Percentiles rank a stretch among this genome's conserved stretches.
phyloP scores from a whole-genome alignment of 768 basidiomycete species.

The Russula ochroleuca region DNA sequence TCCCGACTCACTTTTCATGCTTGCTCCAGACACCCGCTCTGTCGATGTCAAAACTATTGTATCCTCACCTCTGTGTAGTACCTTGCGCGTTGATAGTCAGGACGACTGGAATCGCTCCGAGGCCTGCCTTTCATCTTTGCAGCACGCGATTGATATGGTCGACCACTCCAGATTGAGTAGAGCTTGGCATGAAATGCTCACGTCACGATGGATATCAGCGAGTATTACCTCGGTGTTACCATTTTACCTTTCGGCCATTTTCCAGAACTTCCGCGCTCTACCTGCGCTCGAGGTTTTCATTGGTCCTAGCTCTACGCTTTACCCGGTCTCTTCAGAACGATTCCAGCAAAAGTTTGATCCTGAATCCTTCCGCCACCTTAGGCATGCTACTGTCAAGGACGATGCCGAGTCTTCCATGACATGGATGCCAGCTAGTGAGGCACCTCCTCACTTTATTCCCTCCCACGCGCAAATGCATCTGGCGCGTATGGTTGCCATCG shows the following conservation, averaged over 20 bases:
- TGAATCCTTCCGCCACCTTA: slow-evolving; percentile 24
- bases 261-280: slow-evolving; percentile 22
- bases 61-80: neutral
- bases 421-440: slow-evolving; percentile 18
- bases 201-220: slow-evolving; percentile 22
- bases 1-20: neutral
- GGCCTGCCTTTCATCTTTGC: neutral
- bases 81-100: neutral
- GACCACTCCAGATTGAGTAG: slow-evolving; percentile 25
- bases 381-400: slow-evolving; percentile 20
- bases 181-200: slow-evolving; percentile 28
- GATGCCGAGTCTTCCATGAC: slow-evolving; percentile 11
- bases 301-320: neutral
- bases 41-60: neutral
- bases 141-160: slow-evolving; percentile 10
- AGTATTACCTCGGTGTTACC: slow-evolving; percentile 24
- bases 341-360: slow-evolving; percentile 21
- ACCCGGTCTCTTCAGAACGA: neutral
- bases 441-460: slow-evolving; percentile 35
- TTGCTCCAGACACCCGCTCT: neutral
- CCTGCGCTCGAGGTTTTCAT: slow-evolving; percentile 25
- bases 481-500: slow-evolving; percentile 51
- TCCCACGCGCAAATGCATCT: slow-evolving; percentile 63
- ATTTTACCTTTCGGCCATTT: slow-evolving; percentile 26
- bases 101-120: neutral